Conservation (phyloP, 148 eudicot genomes). For the Suaeda aralocaspica region DNA sequence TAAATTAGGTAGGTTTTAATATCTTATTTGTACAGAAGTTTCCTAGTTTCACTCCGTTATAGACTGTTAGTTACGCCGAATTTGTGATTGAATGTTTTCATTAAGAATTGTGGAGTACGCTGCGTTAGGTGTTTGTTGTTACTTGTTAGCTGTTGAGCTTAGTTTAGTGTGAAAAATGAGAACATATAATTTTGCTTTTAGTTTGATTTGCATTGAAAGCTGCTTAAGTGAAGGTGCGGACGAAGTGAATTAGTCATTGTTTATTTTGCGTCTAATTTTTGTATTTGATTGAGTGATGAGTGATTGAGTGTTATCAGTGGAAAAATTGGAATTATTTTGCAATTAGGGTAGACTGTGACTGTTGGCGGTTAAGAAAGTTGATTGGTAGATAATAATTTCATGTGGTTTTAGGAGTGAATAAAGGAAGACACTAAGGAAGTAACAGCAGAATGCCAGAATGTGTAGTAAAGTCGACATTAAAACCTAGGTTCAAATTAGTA, state of each 20-base stretch:
- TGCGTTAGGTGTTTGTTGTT: not conserved
- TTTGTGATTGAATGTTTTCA: not conserved
- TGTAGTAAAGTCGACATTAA: too few species aligned
- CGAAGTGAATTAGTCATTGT: too few species aligned
- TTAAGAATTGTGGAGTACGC: not conserved
- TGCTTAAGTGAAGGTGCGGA: not conserved
- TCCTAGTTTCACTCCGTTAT: too few species aligned
- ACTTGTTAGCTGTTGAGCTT: not conserved
- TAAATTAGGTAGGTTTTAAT: not conserved
- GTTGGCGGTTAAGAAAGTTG: too few species aligned
- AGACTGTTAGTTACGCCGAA: not conserved
- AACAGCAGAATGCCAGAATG: not conserved
- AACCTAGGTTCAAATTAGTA: too few species aligned
- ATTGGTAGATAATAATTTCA: too few species aligned
- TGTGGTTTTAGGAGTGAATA: not conserved
- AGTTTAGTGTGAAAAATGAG: not conserved
- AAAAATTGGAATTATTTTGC: not conserved
- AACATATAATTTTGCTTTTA: not conserved
- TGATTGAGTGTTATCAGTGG: not conserved
- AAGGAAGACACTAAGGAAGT: not conserved
- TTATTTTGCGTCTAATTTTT: not conserved
- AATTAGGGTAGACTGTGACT: slow-evolving; percentile 4
- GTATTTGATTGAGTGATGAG: not conserved
- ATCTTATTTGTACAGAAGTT: not conserved
- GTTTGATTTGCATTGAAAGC: not conserved